Evolutionary conservation across 176 grass and related monocot species (phyloP).

Genomic region (Oryza longistaminata): DNA sequence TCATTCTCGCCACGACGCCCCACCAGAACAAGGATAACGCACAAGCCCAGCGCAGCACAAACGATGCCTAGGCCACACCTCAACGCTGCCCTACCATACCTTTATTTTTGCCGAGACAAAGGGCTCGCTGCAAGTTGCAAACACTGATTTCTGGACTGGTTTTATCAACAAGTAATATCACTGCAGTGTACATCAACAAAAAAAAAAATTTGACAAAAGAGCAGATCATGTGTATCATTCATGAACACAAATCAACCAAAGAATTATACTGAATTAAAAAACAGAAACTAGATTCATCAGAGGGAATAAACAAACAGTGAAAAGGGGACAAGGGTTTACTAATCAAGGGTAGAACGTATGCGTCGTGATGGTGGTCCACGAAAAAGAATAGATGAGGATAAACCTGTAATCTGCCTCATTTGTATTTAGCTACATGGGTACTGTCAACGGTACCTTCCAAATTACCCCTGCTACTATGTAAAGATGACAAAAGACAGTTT

Average conservation of each 20-base stretch:
- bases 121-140: neutral
- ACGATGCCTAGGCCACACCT: neutral
- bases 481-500: constrained; percentile 2
- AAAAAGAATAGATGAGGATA: constrained; percentile 33
- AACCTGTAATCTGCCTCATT: constrained; percentile 35
- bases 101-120: constrained; percentile 3
- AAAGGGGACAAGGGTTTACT: neutral
- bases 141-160: neutral
- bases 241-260: neutral
- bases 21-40: neutral
- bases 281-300: neutral
- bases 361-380: neutral
- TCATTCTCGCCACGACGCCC: constrained; percentile 17
- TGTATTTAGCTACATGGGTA: constrained; percentile 44
- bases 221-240: neutral
- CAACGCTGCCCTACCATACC: neutral
- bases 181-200: neutral
- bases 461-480: constrained; percentile 49
- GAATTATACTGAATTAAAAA: neutral
- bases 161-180: neutral
- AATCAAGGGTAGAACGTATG: neutral
- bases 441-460: constrained; percentile 24
- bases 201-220: neutral
- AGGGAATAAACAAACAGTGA: neutral
- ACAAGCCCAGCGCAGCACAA: neutral